These are phyloP conservation scores for Amaranthus tricolor DNA, from an alignment of 179 eudicot species.

Conservation along the genomic window DNA sequence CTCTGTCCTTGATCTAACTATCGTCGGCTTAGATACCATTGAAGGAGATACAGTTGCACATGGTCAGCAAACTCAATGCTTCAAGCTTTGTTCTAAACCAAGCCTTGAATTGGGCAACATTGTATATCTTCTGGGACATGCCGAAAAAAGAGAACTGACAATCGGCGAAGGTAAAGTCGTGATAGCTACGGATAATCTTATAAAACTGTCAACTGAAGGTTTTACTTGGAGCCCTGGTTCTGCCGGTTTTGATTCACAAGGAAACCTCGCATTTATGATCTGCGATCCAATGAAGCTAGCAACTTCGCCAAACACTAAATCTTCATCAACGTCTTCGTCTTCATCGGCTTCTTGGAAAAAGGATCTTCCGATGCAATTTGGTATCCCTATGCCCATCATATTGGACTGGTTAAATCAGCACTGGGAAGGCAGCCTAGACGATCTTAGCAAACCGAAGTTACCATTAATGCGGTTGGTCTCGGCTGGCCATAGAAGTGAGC, in stretches of 20 bases:
- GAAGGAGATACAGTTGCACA: conserved; percentile 73
- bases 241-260: conserved; percentile 91
- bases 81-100: conserved; percentile 74
- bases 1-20: conserved; percentile 92
- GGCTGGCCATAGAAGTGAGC: conserved; percentile 78
- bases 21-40: conserved; percentile 73
- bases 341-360: conserved; percentile 70
- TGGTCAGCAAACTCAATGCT: conserved; percentile 64
- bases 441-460: conserved; percentile 79
- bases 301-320: conserved; percentile 70
- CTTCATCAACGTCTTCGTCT: conserved; percentile 69
- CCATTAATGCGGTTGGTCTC: conserved; percentile 84
- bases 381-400: conserved; percentile 82
- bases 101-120: conserved; percentile 69
- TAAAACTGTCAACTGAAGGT: conserved; percentile 80
- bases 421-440: conserved; percentile 98
- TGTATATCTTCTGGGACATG: conserved; percentile 76
- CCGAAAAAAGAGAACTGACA: conserved; percentile 58
- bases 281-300: conserved; percentile 99
- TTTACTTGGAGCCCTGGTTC: conserved; percentile 83
- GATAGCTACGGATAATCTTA: conserved; percentile 94
- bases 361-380: conserved; percentile 79
- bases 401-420: conserved; percentile 95
- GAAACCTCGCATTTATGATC: conserved; percentile 94
- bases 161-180: conserved; percentile 95